A percentile compares a stretch with the other conserved stretches of the same genome.
Conservation (phyloP, 225 moss, liverwort and hornwort species). For the Pseudoscleropodium purum region DNA sequence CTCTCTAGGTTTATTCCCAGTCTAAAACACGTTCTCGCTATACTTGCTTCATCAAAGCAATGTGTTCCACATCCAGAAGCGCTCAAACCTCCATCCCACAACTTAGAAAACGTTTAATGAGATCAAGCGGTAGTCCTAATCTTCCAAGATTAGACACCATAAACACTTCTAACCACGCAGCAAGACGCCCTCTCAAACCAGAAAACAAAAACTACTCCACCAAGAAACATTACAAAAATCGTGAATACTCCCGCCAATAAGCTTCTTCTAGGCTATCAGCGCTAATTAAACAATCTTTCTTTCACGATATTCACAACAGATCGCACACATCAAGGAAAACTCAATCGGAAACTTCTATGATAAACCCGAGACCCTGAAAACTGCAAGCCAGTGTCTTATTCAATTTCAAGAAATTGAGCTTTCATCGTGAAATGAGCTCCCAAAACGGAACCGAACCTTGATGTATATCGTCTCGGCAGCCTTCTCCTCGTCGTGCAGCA, state of each 20-base stretch:
- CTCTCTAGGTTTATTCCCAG: background rate
- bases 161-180: background rate
- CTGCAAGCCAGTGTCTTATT: background rate
- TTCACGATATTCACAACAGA: background rate
- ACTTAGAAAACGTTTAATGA: background rate
- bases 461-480: constrained; percentile 70
- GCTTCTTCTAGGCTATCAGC: background rate
- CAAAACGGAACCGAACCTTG: constrained; percentile 20
- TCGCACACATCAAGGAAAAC: background rate
- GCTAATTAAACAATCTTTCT: background rate
- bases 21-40: background rate
- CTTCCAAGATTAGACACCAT: background rate
- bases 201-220: background rate
- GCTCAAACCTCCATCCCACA: background rate
- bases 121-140: background rate
- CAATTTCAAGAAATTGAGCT: background rate
- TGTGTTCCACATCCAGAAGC: background rate
- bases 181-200: background rate
- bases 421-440: background rate
- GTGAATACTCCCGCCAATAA: background rate
- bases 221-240: background rate
- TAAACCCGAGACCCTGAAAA: background rate
- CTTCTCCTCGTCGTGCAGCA: constrained; percentile 61
- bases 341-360: background rate
- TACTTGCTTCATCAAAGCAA: background rate